Conservation (phyloP, 2,329 filamentous ascomycete genomes). For the Phyllosticta ampelicida region DNA sequence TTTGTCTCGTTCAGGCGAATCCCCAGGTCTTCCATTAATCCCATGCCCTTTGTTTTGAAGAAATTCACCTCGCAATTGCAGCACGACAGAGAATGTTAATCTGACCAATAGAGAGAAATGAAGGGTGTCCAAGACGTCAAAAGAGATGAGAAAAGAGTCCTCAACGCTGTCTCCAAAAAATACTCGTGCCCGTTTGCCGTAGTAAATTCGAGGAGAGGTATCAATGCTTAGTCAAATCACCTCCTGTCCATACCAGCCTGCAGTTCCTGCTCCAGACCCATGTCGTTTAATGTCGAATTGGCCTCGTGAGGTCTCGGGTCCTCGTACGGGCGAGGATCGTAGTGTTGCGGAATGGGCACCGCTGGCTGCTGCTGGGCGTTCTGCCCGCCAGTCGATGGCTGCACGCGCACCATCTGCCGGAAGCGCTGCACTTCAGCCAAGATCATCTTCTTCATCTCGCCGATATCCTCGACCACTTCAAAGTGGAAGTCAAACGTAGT, state of each 20-base stretch:
- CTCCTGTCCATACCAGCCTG: constrained; percentile 11
- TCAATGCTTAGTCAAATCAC: background rate
- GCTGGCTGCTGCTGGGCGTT: constrained; percentile 35
- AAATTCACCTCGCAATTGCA: background rate
- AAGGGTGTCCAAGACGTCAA: background rate
- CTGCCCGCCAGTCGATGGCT: constrained; percentile 21
- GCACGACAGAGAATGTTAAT: background rate
- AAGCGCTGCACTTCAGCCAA: constrained; percentile 87
- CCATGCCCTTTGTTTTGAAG: background rate
- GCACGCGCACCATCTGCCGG: constrained; percentile 47
- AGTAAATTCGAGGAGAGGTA: background rate
- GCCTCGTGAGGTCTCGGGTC: constrained; percentile 52
- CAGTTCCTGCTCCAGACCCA: constrained; percentile 12
- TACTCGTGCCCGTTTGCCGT: background rate
- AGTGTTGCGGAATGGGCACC: constrained; percentile 53
- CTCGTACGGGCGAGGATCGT: constrained; percentile 47
- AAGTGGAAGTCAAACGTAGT: constrained; percentile 97
- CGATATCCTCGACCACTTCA: constrained; percentile 90
- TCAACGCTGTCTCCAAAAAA: constrained; percentile 5
- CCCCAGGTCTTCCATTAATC: background rate
- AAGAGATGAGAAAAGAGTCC: background rate
- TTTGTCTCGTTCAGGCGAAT: background rate
- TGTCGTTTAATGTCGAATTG: constrained; percentile 7
- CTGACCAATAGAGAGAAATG: background rate
- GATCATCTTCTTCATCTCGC: constrained; percentile 95